Evolutionary conservation across 805 yeast genomes (phyloP), one percentile per base, ranked within the genome.

Genomic region (Starmera quercuum): DNA sequence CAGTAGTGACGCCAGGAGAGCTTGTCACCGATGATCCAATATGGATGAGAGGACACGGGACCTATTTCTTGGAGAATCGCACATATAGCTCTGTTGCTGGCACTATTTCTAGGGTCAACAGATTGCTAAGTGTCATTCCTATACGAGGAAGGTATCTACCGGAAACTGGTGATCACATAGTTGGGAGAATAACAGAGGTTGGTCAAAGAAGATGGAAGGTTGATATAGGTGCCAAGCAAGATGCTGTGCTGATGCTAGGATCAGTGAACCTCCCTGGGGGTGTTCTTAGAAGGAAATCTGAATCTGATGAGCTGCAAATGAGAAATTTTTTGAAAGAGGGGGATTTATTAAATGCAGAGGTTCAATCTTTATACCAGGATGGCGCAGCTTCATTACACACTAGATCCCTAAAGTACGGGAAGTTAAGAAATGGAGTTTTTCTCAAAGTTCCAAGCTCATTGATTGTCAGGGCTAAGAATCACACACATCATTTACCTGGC

Each of bases 11-110:
- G 1, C 98, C 98, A 0, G 98, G 98, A 8, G 97, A 92, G 54
- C 62, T 88, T 32, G 83, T 92, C n/a, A 92, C 97, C 0, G 92
- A 84, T 46, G 97, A 92, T 51, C 84, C 95, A 6, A 71, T 80
- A 3, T 92, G 97, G 97, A 92, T 92, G 98, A 75, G 95, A 52
- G 98, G 98, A 20, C 98, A 90, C 53, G 98, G 98, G 6, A 92
- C 97, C 0, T 92, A 86, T 55, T 75, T 79, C 44, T 61, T 82
- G 26, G 77, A 75, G 22, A 81, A 80, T 44, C 65, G 71, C 46
- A 86, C 96, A 1, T 86, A 74, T 55, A 81, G 95, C 3, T 81
- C 97, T 0, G 95, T 90, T 6, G 96, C 96, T 0, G 99, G 99
- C 5, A 77, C 78, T 9, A 79, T 92, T 5, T 73, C 83, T 2